phyloP scores from a whole-genome alignment of 2,329 filamentous ascomycete genomes.

The Paracoccidioides brasiliensis region DNA sequence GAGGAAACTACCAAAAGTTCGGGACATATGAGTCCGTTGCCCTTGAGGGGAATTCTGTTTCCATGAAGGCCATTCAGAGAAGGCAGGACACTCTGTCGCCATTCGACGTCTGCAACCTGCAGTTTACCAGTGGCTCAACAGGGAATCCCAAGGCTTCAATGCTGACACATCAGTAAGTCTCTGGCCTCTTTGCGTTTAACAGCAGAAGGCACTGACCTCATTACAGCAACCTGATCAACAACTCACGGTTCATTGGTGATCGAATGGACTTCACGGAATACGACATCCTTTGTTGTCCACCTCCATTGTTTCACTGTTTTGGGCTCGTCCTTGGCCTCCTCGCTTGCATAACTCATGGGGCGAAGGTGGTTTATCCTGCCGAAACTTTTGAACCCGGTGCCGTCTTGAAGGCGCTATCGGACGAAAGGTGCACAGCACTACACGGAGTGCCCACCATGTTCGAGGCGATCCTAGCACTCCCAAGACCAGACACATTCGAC shows the following conservation, averaged over 20 bases:
- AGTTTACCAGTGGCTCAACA: constrained; percentile 65
- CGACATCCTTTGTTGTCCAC: constrained; percentile 66
- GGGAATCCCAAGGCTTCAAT: constrained; percentile 61
- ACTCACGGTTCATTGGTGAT: constrained; percentile 58
- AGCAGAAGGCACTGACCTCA: background rate
- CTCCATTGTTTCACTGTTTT: constrained; percentile 77
- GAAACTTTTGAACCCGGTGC: constrained; percentile 59
- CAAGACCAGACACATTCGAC: constrained; percentile 36
- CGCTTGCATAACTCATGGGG: constrained; percentile 59
- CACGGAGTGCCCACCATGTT: constrained; percentile 81
- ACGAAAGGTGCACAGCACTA: constrained; percentile 58
- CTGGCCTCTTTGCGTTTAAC: background rate
- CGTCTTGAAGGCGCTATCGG: constrained; percentile 52
- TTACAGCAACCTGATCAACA: constrained; percentile 41
- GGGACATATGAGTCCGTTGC: constrained; percentile 49
- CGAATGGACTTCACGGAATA: constrained; percentile 54
- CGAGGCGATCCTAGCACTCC: constrained; percentile 45
- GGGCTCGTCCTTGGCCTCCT: constrained; percentile 65
- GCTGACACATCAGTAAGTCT: constrained; percentile 53
- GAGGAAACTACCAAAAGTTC: constrained; percentile 43
- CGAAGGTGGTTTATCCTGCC: constrained; percentile 61
- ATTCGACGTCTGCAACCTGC: constrained; percentile 58
- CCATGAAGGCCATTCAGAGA: constrained; percentile 39
- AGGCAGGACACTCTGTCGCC: constrained; percentile 45
- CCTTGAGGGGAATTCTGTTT: constrained; percentile 37